A percentile compares a stretch with the other conserved stretches of the same genome.
phyloP scores from a whole-genome alignment of 2,329 filamentous ascomycete genomes.

The Chrysoporthe puriensis region DNA sequence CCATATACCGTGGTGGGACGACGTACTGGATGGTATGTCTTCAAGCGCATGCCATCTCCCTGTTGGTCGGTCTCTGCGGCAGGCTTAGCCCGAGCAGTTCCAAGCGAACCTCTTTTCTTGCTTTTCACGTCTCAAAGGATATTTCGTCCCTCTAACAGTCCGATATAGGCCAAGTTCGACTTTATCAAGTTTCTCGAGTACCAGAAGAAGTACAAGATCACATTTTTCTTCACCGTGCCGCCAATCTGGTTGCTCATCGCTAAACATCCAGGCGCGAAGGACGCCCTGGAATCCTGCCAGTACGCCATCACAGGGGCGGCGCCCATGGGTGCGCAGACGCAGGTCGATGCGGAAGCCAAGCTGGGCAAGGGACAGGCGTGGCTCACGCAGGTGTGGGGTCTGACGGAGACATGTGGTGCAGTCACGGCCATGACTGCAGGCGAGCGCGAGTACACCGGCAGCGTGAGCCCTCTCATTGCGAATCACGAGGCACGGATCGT shows the following conservation, averaged over 20 bases:
- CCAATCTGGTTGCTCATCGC: slow-evolving; percentile 64
- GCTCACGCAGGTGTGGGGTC: slow-evolving; percentile 60
- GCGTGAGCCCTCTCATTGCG: slow-evolving; percentile 47
- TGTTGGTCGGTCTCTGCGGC: neutral
- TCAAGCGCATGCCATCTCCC: neutral
- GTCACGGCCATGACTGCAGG: slow-evolving; percentile 50
- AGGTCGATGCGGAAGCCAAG: slow-evolving; percentile 53
- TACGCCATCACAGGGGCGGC: slow-evolving; percentile 58
- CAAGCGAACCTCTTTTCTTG: no score
- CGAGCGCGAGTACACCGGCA: slow-evolving; percentile 49
- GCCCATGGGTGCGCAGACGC: slow-evolving; percentile 58
- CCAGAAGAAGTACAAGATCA: slow-evolving; percentile 53
- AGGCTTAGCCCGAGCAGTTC: neutral
- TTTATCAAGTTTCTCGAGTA: slow-evolving; percentile 59
- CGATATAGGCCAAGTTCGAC: slow-evolving; percentile 49
- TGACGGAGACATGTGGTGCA: slow-evolving; percentile 58
- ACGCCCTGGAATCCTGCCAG: slow-evolving; percentile 56
- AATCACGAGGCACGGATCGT: slow-evolving; percentile 43
- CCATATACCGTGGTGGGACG: slow-evolving; percentile 46
- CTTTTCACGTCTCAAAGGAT: neutral
- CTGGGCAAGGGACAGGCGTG: slow-evolving; percentile 46
- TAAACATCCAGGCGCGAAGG: slow-evolving; percentile 57
- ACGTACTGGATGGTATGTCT: slow-evolving; percentile 62
- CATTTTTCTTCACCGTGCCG: slow-evolving; percentile 61
- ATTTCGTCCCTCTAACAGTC: neutral